These are phyloP conservation scores for Schizochytrium sp. DNA, from an alignment of 108 stramenopile species.

Conservation along the genomic window DNA sequence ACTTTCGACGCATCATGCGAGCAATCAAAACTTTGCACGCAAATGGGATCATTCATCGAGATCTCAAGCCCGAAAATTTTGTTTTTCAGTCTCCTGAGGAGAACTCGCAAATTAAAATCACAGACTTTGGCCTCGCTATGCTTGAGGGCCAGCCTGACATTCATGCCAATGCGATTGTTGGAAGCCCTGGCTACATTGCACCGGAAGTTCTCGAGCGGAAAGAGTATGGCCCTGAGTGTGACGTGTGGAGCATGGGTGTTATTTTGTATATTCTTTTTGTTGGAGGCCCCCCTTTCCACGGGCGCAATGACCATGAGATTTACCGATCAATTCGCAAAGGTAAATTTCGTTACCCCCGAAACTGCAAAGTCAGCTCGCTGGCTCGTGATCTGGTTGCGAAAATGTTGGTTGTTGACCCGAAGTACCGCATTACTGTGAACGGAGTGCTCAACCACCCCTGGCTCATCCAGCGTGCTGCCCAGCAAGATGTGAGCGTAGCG, in stretches of 20 bases:
- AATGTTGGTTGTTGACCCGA: conserved; percentile 72
- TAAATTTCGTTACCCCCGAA: conserved; percentile 68
- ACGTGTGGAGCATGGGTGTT: conserved; percentile 63
- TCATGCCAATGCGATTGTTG: conserved; percentile 33
- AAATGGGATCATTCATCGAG: conserved; percentile 59
- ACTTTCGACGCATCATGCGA: conserved; percentile 53
- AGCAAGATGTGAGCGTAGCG: conserved; percentile 10
- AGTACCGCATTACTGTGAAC: conserved; percentile 69
- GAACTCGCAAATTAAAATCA: conserved; percentile 59
- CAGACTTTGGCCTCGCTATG: conserved; percentile 60
- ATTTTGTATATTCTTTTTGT: conserved; percentile 65
- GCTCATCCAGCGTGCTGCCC: conserved; percentile 47
- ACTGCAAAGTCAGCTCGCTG: conserved; percentile 61
- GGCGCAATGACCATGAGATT: conserved; percentile 1
- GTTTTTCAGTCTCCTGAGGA: conserved; percentile 30
- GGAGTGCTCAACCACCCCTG: conserved; percentile 70
- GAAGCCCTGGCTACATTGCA: conserved; percentile 62
- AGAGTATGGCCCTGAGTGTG: conserved; percentile 37
- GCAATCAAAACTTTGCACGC: conserved; percentile 6
- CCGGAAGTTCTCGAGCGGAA: conserved; percentile 58
- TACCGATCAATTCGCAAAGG: conserved; percentile 46
- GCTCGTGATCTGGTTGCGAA: conserved; percentile 73
- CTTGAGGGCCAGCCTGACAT: conserved; percentile 17
- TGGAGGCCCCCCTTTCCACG: conserved; percentile 59
- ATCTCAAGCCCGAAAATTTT: conserved; percentile 66